Conservation (phyloP, 768 basidiomycete genomes). For the Kwoniella pini region DNA sequence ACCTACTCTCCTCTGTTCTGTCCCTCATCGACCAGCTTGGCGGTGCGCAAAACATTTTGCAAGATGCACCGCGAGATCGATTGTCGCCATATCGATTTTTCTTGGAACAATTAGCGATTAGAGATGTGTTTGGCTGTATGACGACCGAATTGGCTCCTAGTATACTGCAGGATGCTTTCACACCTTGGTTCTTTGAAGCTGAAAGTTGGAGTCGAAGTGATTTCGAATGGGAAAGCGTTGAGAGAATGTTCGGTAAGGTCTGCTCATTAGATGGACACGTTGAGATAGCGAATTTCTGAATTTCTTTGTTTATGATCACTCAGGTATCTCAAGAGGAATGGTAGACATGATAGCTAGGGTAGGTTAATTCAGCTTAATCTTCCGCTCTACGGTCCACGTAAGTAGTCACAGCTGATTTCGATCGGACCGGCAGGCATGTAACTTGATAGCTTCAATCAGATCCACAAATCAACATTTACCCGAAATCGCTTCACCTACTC, state of each 20-base stretch:
- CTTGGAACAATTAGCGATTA: constrained; percentile 44
- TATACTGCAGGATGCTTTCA: constrained; percentile 36
- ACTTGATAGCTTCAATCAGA: constrained; percentile 17
- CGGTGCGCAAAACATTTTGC: constrained; percentile 33
- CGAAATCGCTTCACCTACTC: neutral
- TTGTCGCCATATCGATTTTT: constrained; percentile 40
- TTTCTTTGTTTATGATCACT: neutral
- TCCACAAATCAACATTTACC: constrained; percentile 1
- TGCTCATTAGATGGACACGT: neutral
- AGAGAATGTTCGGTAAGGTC: constrained; percentile 46
- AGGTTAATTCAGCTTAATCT: constrained; percentile 12
- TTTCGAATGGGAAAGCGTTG: constrained; percentile 46
- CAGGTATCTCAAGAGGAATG: constrained; percentile 41
- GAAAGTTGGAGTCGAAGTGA: constrained; percentile 33
- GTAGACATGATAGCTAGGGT: constrained; percentile 42
- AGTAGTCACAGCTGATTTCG: no score
- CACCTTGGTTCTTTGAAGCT: constrained; percentile 42
- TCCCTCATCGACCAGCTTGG: constrained; percentile 36
- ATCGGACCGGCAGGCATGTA: constrained; percentile 11
- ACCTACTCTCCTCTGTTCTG: constrained; percentile 34
- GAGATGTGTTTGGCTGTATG: constrained; percentile 48
- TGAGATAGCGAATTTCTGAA: neutral
- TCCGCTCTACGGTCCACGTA: no score
- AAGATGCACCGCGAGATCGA: constrained; percentile 19
- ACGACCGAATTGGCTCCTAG: constrained; percentile 38